A percentile compares a stretch with the other conserved stretches of the same genome.
These are phyloP conservation scores for Stipa capillata DNA, from an alignment of 176 grass and related monocot species.

Conservation along the genomic window DNA sequence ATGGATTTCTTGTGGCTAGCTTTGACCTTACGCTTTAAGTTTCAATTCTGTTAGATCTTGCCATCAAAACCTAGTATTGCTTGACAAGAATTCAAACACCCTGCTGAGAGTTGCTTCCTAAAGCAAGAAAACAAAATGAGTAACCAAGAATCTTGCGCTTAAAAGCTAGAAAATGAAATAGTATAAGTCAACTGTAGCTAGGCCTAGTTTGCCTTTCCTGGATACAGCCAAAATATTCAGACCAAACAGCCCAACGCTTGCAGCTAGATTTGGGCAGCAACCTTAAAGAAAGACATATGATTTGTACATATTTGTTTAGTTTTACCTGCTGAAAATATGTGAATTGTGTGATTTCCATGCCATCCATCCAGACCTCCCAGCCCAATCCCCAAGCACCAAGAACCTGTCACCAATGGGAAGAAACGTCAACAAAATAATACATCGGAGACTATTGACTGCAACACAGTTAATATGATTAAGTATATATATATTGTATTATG, in stretches of 20 bases:
- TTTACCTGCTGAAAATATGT: conserved; percentile 98
- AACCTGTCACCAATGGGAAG: conserved; percentile 42
- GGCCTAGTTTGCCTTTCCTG: not conserved
- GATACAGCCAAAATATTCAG: not conserved
- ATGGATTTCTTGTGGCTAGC: not conserved
- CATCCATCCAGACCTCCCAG: conserved; percentile 99
- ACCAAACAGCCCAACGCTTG: not conserved
- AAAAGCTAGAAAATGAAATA: not conserved
- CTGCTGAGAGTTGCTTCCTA: not conserved
- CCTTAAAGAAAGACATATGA: not conserved
- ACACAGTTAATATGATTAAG: not conserved
- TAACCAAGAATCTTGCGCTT: too few relatives aligned
- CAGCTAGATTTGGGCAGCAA: conserved; percentile 14
- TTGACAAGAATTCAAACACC: not conserved
- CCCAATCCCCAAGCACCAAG: conserved; percentile 97
- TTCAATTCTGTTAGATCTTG: not conserved
- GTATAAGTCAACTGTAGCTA: not conserved
- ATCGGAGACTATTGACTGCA: not conserved
- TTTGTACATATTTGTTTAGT: not conserved
- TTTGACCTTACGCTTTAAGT: not conserved
- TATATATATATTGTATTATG: not conserved
- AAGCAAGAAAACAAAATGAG: not conserved
- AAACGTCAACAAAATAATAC: not conserved
- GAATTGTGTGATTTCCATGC: conserved; percentile 99
- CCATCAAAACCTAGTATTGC: not conserved